These are phyloP conservation scores for Coniella lustricola DNA, from an alignment of 2,329 filamentous ascomycete species.

Conservation along the genomic window DNA sequence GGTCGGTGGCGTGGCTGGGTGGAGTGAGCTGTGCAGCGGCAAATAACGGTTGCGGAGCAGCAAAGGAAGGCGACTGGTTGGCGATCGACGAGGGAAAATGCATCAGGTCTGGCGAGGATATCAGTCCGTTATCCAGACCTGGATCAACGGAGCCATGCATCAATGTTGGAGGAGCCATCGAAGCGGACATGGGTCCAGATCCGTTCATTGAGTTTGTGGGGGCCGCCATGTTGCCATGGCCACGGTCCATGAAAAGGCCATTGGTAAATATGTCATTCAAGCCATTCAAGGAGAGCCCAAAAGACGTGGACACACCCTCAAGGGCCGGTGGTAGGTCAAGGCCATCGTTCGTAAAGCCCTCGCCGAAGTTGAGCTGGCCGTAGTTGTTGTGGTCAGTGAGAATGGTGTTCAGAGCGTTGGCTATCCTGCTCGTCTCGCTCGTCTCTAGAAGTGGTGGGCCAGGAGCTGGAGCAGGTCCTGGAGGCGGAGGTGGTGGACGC, in stretches of 20 bases:
- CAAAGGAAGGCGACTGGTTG: not conserved
- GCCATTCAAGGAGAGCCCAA: slow-evolving; percentile 37
- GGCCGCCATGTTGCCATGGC: not conserved
- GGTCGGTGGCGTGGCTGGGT: slow-evolving; percentile 16
- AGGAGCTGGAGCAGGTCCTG: not conserved
- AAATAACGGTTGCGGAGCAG: slow-evolving; percentile 21
- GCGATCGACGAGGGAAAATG: not conserved
- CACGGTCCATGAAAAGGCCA: slow-evolving; percentile 19
- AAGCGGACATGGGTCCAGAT: not conserved
- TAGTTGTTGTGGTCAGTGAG: slow-evolving; percentile 18
- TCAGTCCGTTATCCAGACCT: not conserved
- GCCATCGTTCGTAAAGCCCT: slow-evolving; percentile 41
- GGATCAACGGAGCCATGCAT: no score
- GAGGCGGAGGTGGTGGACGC: not conserved
- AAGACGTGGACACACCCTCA: slow-evolving; percentile 58
- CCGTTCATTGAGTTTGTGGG: not conserved
- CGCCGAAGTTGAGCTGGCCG: slow-evolving; percentile 32
- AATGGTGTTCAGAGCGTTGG: slow-evolving; percentile 33
- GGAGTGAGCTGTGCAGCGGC: slow-evolving; percentile 24
- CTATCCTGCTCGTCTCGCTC: slow-evolving; percentile 51
- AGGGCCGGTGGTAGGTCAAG: slow-evolving; percentile 56
- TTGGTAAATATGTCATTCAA: slow-evolving; percentile 17
- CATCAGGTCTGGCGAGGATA: not conserved
- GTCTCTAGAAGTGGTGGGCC: not conserved
- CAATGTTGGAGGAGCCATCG: not conserved